These are phyloP conservation scores for Mucor ambiguus DNA, from an alignment of 371 early-diverging fungal species.

Conservation along the genomic window DNA sequence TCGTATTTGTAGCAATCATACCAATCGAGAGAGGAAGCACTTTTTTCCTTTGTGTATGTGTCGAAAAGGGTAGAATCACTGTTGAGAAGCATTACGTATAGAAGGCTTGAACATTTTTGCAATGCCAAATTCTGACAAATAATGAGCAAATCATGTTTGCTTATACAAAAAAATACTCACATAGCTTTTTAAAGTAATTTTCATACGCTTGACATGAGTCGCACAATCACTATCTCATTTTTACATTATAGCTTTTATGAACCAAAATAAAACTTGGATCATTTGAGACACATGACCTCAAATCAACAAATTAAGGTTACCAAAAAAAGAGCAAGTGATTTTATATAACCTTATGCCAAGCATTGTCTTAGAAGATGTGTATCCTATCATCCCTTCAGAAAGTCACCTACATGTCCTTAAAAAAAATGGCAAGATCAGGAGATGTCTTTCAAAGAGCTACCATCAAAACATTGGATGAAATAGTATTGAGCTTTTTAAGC, in stretches of 20 bases:
- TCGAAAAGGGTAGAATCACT: background rate
- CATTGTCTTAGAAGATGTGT: no score
- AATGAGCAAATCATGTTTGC: background rate
- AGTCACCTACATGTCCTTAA: background rate
- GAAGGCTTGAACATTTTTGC: background rate
- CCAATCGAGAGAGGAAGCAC: background rate
- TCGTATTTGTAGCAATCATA: background rate
- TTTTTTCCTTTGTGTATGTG: background rate
- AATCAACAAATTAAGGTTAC: background rate
- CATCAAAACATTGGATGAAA: background rate
- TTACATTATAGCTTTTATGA: background rate
- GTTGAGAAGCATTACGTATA: background rate
- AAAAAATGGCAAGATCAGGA: background rate
- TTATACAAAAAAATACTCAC: background rate
- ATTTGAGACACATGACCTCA: constrained; percentile 1
- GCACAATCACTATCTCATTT: background rate
- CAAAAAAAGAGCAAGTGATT: background rate
- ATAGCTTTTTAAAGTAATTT: background rate
- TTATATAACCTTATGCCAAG: no score
- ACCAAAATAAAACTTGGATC: background rate
- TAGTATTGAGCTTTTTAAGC: background rate
- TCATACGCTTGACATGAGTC: background rate
- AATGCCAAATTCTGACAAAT: background rate
- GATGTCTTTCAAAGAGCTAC: background rate
- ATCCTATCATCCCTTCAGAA: no score